phyloP scores from a whole-genome alignment of 495 filamentous ascomycete genomes.

The Margaritispora aquatica region DNA sequence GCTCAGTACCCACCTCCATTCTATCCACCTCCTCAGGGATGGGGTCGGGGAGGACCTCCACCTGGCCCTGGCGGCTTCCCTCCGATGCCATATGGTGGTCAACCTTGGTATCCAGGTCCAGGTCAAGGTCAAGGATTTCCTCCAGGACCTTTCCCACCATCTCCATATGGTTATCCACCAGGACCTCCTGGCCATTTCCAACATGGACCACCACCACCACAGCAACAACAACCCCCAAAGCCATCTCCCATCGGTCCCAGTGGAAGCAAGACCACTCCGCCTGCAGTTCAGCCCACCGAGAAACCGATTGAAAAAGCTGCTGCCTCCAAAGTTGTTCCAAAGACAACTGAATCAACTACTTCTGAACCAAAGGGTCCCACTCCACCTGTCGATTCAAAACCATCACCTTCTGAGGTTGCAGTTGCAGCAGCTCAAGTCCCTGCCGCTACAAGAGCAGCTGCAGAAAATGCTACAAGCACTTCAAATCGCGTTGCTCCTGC shows the following conservation, averaged over 20 bases:
- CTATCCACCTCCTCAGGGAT: conserved; percentile 44
- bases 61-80: conserved; percentile 50
- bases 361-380: conserved; percentile 29
- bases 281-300: conserved; percentile 23
- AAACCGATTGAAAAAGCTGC: conserved; percentile 11
- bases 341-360: conserved; percentile 21
- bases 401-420: conserved; percentile 43
- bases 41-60: conserved; percentile 56
- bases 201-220: conserved; percentile 1
- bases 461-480: conserved; percentile 50
- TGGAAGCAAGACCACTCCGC: conserved; percentile 37
- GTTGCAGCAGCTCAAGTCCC: conserved; percentile 38
- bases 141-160: conserved; percentile 39
- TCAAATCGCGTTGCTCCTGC: conserved; percentile 66
- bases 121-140: conserved; percentile 82
- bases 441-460: conserved; percentile 24
- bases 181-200: conserved; percentile 49
- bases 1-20: conserved; percentile 37
- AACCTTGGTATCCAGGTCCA: conserved; percentile 73
- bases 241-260: conserved; percentile 50
- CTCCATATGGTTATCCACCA: conserved; percentile 33
- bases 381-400: conserved; percentile 64
- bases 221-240: conserved; percentile 34
- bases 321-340: conserved; percentile 24
- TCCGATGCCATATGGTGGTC: conserved; percentile 54